These are phyloP conservation scores for Solanum ossicruentum DNA, from an alignment of 257 asterid species.

Conservation along the genomic window DNA sequence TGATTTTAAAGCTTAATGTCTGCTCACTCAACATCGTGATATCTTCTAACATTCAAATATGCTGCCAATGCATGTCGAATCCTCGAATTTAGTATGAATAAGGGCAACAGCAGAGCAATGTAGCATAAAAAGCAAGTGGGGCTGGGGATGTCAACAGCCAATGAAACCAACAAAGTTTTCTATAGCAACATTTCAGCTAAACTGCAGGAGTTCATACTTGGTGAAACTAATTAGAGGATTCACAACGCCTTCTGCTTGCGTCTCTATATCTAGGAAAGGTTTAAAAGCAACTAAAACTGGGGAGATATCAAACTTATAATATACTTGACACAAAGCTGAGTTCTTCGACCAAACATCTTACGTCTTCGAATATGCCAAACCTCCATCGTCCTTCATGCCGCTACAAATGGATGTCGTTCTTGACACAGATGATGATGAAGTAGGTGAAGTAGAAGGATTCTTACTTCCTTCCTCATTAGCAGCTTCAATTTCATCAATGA, in stretches of 20 bases:
- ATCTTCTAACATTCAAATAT: background rate
- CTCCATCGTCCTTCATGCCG: background rate
- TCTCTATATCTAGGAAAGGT: background rate
- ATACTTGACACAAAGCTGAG: background rate
- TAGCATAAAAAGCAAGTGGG: background rate
- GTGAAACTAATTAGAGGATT: background rate
- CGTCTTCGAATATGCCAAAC: background rate
- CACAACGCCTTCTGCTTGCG: background rate
- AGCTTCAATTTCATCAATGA: background rate
- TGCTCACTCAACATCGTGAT: no score
- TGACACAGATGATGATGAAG: conserved; percentile 21
- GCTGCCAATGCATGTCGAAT: background rate
- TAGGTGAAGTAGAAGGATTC: conserved; percentile 15
- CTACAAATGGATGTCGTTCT: conserved; percentile 16
- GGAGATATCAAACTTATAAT: background rate
- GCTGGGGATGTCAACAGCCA: background rate
- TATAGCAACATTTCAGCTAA: background rate
- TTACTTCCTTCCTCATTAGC: conserved; percentile 9
- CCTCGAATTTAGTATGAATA: background rate
- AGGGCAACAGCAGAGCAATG: background rate
- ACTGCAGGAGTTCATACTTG: background rate
- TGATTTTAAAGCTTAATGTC: no score
- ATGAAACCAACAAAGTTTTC: background rate
- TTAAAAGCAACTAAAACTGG: background rate
- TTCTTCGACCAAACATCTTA: background rate